These are phyloP conservation scores for Chytridiales sp. DNA, from an alignment of 371 early-diverging fungal species.

Conservation along the genomic window DNA sequence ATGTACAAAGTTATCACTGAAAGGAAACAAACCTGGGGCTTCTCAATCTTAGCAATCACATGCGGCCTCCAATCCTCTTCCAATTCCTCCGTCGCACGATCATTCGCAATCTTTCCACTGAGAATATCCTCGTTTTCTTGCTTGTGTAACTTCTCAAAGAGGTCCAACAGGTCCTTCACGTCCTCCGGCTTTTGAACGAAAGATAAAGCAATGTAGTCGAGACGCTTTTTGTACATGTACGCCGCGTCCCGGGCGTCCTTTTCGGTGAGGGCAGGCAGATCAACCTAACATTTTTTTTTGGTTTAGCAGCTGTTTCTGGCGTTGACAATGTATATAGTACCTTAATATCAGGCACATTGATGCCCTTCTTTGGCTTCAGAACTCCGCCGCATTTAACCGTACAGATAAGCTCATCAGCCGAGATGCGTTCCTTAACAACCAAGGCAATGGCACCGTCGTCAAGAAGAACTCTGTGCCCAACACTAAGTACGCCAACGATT, in stretches of 20 bases:
- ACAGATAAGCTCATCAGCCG: conserved; percentile 34
- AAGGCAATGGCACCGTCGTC: conserved; percentile 45
- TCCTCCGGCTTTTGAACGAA: conserved; percentile 42
- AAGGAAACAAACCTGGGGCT: conserved; percentile 31
- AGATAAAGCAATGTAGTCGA: conserved; percentile 47
- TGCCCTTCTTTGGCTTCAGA: conserved; percentile 48
- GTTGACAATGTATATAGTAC: conserved; percentile 13
- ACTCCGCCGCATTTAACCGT: conserved; percentile 42
- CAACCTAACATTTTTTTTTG: conserved; percentile 8
- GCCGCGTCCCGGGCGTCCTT: conserved; percentile 44
- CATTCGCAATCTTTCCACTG: background rate
- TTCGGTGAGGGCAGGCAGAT: conserved; percentile 26
- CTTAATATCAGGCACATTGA: conserved; percentile 48
- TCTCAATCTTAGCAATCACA: conserved; percentile 62
- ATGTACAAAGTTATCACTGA: background rate
- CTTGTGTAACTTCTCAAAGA: conserved; percentile 21
- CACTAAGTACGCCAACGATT: conserved; percentile 35
- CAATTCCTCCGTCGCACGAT: conserved; percentile 15
- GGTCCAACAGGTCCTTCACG: conserved; percentile 40
- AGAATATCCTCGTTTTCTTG: conserved; percentile 17
- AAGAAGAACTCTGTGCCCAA: conserved; percentile 45
- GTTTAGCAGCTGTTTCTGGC: no score
- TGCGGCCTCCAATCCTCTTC: conserved; percentile 45
- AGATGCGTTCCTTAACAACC: conserved; percentile 32
- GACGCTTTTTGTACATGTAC: conserved; percentile 41